These are phyloP conservation scores for Rhodotorula kratochvilovae DNA, from an alignment of 768 basidiomycete species.

Conservation along the genomic window DNA sequence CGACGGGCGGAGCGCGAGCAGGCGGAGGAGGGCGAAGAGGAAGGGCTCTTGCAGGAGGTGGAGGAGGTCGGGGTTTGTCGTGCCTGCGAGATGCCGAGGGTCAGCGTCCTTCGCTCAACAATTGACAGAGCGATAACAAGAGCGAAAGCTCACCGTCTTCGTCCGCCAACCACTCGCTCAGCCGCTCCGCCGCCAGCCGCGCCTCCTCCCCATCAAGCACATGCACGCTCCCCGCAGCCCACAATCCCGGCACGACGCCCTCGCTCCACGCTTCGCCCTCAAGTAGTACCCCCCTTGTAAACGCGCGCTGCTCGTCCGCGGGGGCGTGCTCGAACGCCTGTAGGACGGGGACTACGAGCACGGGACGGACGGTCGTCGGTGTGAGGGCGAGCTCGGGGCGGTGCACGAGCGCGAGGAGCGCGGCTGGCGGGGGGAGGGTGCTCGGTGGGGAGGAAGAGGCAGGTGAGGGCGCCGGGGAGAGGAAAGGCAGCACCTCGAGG, in stretches of 20 bases:
- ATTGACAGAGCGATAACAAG: neutral
- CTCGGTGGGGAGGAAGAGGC: neutral
- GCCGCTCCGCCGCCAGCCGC: neutral
- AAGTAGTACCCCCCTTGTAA: neutral
- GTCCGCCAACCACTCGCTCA: neutral
- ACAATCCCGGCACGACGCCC: conserved; percentile 1
- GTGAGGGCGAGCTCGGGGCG: neutral
- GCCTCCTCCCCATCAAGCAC: neutral
- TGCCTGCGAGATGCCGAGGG: neutral
- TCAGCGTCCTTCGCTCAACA: neutral
- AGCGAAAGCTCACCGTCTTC: neutral
- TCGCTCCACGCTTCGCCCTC: neutral
- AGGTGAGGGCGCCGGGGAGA: neutral
- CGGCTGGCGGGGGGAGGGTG: neutral
- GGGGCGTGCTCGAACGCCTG: conserved; percentile 3
- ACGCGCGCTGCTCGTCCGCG: neutral
- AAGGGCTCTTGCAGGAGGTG: conserved; percentile 1
- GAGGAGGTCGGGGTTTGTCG: neutral
- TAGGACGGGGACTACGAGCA: conserved; percentile 6
- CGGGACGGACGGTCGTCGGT: neutral
- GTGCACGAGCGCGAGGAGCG: neutral
- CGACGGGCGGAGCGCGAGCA: neutral
- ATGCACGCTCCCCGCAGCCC: conserved; percentile 19
- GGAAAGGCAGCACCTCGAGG: conserved; percentile 9
- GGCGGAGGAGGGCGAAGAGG: conserved; percentile 19